Conservation (phyloP, 495 filamentous ascomycete species). For the Aspergillus nanangensis region DNA sequence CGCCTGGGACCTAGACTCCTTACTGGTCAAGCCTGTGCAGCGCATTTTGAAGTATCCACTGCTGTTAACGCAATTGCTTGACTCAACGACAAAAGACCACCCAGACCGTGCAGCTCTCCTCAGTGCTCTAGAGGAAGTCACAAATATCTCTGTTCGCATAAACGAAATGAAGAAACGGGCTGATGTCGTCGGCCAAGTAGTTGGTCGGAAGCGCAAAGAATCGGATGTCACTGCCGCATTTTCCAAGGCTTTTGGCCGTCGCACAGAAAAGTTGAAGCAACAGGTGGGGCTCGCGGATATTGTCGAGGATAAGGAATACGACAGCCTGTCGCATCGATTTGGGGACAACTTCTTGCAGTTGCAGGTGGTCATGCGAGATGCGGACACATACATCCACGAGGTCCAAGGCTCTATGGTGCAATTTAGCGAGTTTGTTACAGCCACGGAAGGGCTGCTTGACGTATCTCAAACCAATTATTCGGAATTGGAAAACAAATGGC, state of each 20-base stretch:
- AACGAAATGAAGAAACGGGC: constrained; percentile 90
- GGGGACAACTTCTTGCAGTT: constrained; percentile 84
- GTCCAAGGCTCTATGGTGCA: constrained; percentile 65
- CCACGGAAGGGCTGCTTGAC: constrained; percentile 63
- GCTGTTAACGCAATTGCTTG: constrained; percentile 69
- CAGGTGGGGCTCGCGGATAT: constrained; percentile 61
- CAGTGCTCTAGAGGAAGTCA: constrained; percentile 58
- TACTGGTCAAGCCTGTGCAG: constrained; percentile 94
- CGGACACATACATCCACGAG: constrained; percentile 77
- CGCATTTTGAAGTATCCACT: constrained; percentile 88
- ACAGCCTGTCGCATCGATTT: constrained; percentile 70
- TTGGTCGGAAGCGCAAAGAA: constrained; percentile 81
- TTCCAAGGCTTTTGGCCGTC: constrained; percentile 80
- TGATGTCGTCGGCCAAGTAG: constrained; percentile 82
- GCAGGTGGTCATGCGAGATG: constrained; percentile 85
- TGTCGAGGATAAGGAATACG: constrained; percentile 76
- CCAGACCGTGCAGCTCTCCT: constrained; percentile 70
- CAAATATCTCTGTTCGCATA: constrained; percentile 72
- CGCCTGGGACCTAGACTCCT: constrained; percentile 89
- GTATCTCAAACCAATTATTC: constrained; percentile 59
- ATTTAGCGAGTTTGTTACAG: constrained; percentile 63
- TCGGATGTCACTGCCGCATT: constrained; percentile 80
- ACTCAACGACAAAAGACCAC: constrained; percentile 74
- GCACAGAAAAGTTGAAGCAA: constrained; percentile 72
- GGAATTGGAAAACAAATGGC: constrained; percentile 90